Evolutionary conservation across 331 rosid species (phyloP), one percentile per base, ranked within the genome.

Genomic region (Quercus lobata): DNA sequence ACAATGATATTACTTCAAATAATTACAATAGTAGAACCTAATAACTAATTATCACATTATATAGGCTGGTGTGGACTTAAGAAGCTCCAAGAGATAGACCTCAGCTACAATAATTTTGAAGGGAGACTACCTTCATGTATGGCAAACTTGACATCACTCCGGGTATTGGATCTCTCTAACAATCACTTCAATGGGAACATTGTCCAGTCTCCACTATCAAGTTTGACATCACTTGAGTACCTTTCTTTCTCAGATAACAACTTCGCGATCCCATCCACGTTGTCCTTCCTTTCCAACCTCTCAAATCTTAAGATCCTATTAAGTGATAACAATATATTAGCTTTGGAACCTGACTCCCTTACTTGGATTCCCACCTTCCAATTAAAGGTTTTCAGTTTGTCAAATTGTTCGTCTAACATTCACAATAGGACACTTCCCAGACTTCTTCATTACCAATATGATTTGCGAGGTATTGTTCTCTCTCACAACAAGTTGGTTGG

Each of bases 281-380:
- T 77, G 0, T 52, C 54, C 53, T 77, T 54, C 4, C 55, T 77
- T 52, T 49, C 12, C 29, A 54, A 77, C 22, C 80, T 65, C 61
- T 46, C 62, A 44, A 63, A 46, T 4, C 79, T 76, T 49, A 49
- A 76, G 44, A 72, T 62, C 61, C 29, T 76, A 61, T 60, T 27
- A 44, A 58, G 62, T 29, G 17, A 34, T 7, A 25, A 72, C 73
- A 61, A 62, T 29, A 62, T 44, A 5, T 44, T 72, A 61, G 46
- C 27, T 18, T 76, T 76, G 72, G 79, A 76, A 76, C 49, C 73
- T 41, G 72, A 76, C 72, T 25, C 46, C 29, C 79, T 46, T 17
- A 58, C 72, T 41, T 65, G 21, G 24, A 19, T 22, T 5, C 80
- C 74, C 49, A 29, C 65, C 6, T 76, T 66, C 25, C 74, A 76